Evolutionary conservation across 2,329 filamentous ascomycete species (phyloP), one percentile per base, ranked within the genome.

Genomic region (Plenodomus lindquistii): DNA sequence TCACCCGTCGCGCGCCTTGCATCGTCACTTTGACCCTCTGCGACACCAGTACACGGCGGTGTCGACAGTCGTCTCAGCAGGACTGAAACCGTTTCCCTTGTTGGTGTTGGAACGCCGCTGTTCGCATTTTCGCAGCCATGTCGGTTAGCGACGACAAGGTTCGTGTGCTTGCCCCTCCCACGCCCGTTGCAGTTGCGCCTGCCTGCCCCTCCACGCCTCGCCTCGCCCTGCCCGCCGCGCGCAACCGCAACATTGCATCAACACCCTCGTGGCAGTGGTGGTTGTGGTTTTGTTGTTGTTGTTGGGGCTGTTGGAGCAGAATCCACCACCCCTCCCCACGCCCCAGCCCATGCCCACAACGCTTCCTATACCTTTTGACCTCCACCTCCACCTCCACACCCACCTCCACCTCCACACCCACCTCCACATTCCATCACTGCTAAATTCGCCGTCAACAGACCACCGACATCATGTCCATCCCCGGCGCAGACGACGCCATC

Each of bases 401-500:
- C 27, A 31, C 15, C 4, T 31, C 27, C 24, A 29, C n/a, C 35
- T 37, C 19, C 40, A 36, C 22, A 43, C 38, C 34, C 21, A 10
- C 19, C 38, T 52, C 52, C 57, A n/a, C 45, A 57, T 44, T 37
- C 38, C 10, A 31, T 29, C 19, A 4, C 21, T 19, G 40, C 52
- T 52, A 52, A 54, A 15, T 4, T 15, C 27, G 6, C 15, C 9
- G 10, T 13, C 15, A 11, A 43, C 54, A 70, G 64, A 62, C 38
- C 58, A 58, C 54, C 52, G 67, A 63, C 65, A 71, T 71, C 59
- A 72, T 72, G 69, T 59, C 57, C 27, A 69, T 85, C 64, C 78
- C 80, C 50, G 83, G 89, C 51, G 83, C 91, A 58, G 85, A 84
- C 50, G 88, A 94, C 58, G 81, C 81, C 69, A 86, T 99, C 74